Base-by-base conservation (phyloP, 2,329 filamentous ascomycete genomes). In the Gaeumannomyces sp. region DNA sequence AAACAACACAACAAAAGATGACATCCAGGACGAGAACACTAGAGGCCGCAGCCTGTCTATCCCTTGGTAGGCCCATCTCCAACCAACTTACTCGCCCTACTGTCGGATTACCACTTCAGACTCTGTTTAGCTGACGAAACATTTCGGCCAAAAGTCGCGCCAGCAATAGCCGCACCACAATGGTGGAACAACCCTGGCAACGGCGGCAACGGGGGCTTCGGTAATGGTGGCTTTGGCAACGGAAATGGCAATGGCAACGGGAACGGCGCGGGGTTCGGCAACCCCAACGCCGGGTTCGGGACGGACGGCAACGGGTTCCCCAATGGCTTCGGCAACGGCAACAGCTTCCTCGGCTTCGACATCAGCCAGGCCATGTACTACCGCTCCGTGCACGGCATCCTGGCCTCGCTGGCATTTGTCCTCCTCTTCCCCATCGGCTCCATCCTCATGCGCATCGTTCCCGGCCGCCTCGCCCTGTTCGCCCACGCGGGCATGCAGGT, bases 361-460 rank as follows among this genome's bases (percentile, higher is more conserved):
- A 65, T 74, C 59, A 45, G 67, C 1, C 45, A 64, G 6, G 74
- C 74, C n/a, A 68, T 69, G 50, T 67, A 68, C 64, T 73, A 73
- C 59, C 74, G 78, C 31, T 73, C 69, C 5, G 68, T 76, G 33
- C 80, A 82, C 72, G 79, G 79, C 19, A 72, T 77, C 35, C 68
- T 82, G 5, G 78, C 76, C 8, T 70, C 75, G 11, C 25, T 79
- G 7, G 76, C 77, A 31, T 77, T 82, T 65, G 77, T 77, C 14
- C 68, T 77, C 27, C 68, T 82, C 25, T 81, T 82, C 68, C 80
- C 80, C 2, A 62, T 78, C 25, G 80, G 80, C 60, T 73, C 79
- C 1, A 75, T 81, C 59, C 56, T 79, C 29, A 72, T 82, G 69
- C 76, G 80, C 13, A 60, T 77, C 2, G 35, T 78, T 0, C 74